phyloP scores from a whole-genome alignment of 2,329 filamentous ascomycete species.

The Zopfia rhizophila region DNA sequence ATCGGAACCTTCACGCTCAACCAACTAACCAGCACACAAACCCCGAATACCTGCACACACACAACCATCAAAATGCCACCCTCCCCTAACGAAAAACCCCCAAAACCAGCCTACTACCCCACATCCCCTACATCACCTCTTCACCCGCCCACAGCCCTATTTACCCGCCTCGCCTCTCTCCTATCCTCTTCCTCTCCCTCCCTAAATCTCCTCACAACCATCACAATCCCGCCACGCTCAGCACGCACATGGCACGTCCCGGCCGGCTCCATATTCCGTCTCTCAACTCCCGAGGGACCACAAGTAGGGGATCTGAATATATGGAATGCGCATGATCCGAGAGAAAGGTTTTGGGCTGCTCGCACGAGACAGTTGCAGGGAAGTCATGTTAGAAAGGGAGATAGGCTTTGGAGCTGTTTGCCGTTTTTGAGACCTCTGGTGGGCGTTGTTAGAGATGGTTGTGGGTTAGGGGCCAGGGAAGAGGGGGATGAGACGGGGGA shows the following conservation, averaged over 20 bases:
- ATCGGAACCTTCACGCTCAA: background rate
- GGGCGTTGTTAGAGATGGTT: conserved; percentile 73
- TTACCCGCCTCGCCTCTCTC: conserved; percentile 33
- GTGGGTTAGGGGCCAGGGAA: conserved; percentile 56
- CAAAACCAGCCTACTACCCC: conserved; percentile 49
- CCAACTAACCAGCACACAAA: background rate
- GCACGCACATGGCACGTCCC: conserved; percentile 78
- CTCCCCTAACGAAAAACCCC: conserved; percentile 24
- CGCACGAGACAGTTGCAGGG: conserved; percentile 82
- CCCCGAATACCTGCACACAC: no score
- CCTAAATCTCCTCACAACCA: conserved; percentile 29
- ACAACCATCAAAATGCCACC: no score
- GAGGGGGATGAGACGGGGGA: conserved; percentile 56
- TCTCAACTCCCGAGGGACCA: conserved; percentile 79
- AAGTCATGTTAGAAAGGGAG: conserved; percentile 75
- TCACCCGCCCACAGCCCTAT: conserved; percentile 44
- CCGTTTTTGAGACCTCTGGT: conserved; percentile 80
- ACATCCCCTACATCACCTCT: conserved; percentile 41
- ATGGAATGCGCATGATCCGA: conserved; percentile 79
- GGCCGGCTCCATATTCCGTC: conserved; percentile 73
- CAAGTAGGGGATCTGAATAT: conserved; percentile 88
- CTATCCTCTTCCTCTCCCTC: conserved; percentile 2
- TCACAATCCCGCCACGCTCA: conserved; percentile 75
- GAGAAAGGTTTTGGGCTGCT: conserved; percentile 84
- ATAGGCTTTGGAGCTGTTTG: conserved; percentile 80